Conservation (phyloP, 208 protist species). For the Sergeia podlipaevii region DNA sequence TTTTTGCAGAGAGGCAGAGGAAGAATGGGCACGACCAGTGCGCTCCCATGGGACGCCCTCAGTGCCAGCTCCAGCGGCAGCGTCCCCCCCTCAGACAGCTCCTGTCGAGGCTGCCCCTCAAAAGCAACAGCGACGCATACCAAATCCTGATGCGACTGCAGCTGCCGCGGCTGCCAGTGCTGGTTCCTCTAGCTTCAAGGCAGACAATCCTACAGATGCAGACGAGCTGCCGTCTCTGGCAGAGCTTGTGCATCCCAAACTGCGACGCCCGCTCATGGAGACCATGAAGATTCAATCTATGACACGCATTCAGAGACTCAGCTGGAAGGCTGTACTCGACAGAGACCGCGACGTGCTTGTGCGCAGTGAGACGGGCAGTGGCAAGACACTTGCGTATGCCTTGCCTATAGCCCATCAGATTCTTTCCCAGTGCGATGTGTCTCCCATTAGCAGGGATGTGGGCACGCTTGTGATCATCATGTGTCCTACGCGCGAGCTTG, state of each 20-base stretch:
- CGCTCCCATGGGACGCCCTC: too few species aligned
- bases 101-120: too few species aligned
- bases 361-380: conserved; percentile 89
- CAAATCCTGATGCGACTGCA: too few species aligned
- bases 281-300: conserved; percentile 53
- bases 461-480: conserved; percentile 83
- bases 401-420: conserved; percentile 93
- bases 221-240: conserved; percentile 36
- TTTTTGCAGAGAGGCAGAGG: too few species aligned
- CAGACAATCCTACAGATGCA: conserved; percentile 32
- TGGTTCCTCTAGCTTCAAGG: conserved; percentile 30
- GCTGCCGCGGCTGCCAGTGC: neutral
- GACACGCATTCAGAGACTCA: conserved; percentile 93
- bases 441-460: conserved; percentile 60
- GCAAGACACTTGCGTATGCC: conserved; percentile 93
- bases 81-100: too few species aligned
- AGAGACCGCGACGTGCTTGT: conserved; percentile 80
- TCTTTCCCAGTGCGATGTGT: conserved; percentile 74
- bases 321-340: conserved; percentile 85
- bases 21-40: too few species aligned
- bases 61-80: too few species aligned
- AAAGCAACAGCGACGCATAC: too few species aligned
- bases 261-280: conserved; percentile 58
- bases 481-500: conserved; percentile 84
- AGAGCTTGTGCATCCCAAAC: conserved; percentile 67